These are phyloP conservation scores for Chlorella sp. DNA, from an alignment of 139 green algal species.

Conservation along the genomic window DNA sequence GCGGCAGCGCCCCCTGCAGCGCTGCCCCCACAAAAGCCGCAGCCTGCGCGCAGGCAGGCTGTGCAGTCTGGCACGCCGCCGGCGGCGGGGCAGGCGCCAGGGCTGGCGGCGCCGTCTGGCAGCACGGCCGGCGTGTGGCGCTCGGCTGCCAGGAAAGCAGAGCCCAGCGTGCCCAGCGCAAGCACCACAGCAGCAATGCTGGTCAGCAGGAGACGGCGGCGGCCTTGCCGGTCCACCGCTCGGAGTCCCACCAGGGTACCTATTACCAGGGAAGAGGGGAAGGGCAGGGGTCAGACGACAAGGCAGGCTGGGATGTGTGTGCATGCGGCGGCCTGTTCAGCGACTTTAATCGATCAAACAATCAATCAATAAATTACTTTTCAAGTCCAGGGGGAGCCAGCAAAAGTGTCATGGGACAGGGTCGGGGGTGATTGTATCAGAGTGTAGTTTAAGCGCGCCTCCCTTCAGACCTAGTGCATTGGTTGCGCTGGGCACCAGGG, in stretches of 20 bases:
- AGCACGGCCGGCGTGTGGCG: constrained; percentile 48
- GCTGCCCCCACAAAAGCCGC: constrained; percentile 58
- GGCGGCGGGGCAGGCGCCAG: not conserved
- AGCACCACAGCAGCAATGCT: constrained; percentile 59
- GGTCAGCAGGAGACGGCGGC: constrained; percentile 60
- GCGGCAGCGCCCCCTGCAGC: constrained; percentile 35
- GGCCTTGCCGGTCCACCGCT: constrained; percentile 61
- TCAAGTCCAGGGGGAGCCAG: too few relatives aligned
- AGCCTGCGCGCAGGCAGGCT: constrained; percentile 42
- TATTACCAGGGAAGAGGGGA: too few relatives aligned
- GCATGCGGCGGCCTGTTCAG: too few relatives aligned
- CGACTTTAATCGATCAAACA: too few relatives aligned
- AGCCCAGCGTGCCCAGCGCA: constrained; percentile 51
- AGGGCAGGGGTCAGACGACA: too few relatives aligned
- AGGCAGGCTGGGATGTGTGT: too few relatives aligned
- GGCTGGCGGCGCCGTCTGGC: not conserved
- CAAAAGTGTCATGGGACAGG: too few relatives aligned
- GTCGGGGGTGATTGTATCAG: too few relatives aligned
- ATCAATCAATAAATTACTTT: too few relatives aligned
- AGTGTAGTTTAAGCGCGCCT: too few relatives aligned
- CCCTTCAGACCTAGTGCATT: too few relatives aligned
- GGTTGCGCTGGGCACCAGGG: constrained; percentile 63
- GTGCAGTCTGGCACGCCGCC: constrained; percentile 14
- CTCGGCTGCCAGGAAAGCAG: constrained; percentile 51
- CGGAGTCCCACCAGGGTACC: constrained; percentile 65